A percentile compares a stretch with the other conserved stretches of the same genome.
These are phyloP conservation scores for Eimeria maxima DNA, from an alignment of 169 alveolate species.

Conservation along the genomic window DNA sequence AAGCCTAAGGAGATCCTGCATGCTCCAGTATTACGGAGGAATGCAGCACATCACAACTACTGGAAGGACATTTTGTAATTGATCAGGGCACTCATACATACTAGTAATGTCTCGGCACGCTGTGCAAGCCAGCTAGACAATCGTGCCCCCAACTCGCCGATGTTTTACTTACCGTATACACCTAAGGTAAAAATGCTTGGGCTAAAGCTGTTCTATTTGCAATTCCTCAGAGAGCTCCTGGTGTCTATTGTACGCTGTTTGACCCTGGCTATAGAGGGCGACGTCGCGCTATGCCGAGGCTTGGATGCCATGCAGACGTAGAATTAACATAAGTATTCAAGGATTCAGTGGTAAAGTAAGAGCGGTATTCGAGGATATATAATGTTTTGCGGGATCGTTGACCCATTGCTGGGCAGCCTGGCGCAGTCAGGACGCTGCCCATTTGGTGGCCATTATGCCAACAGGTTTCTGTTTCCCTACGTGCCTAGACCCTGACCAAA, in stretches of 20 bases:
- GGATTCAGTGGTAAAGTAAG: background rate
- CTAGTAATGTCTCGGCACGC: background rate
- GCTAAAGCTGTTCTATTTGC: background rate
- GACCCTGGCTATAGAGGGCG: background rate
- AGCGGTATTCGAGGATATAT: background rate
- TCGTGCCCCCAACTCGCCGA: background rate
- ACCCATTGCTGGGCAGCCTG: constrained; percentile 25
- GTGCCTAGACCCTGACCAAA: background rate
- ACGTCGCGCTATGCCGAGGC: background rate
- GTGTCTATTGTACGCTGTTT: background rate
- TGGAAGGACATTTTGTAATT: background rate
- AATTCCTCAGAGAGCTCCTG: too few relatives aligned
- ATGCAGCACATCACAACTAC: background rate
- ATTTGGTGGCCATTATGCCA: background rate
- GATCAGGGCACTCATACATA: too few relatives aligned
- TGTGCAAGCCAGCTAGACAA: background rate
- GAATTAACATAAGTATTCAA: background rate
- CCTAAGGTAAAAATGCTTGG: background rate
- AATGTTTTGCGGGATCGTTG: constrained; percentile 17
- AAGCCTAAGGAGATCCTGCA: background rate
- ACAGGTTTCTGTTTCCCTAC: background rate
- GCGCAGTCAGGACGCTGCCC: constrained; percentile 15
- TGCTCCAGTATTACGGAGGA: background rate
- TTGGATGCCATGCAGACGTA: background rate
- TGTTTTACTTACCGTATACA: background rate